A percentile compares a stretch with the other conserved stretches of the same genome.
phyloP scores from a whole-genome alignment of 2,329 filamentous ascomycete genomes.

The Aureobasidium sp. region DNA sequence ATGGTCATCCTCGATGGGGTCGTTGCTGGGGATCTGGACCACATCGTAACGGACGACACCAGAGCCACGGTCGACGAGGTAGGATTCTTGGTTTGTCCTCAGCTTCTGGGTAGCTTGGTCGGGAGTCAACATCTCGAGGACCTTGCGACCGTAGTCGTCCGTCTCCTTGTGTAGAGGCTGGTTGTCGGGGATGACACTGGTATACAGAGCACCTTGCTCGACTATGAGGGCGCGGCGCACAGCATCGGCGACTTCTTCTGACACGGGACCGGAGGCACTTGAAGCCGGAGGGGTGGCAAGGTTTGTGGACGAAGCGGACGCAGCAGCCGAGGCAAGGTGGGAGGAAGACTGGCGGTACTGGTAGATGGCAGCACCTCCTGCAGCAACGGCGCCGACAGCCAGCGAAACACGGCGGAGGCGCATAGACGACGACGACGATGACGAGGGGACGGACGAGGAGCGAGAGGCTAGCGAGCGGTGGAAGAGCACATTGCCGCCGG shows the following conservation, averaged over 20 bases:
- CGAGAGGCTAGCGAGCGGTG: slow-evolving; percentile 39
- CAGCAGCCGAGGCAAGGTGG: slow-evolving; percentile 33
- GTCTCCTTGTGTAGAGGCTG: slow-evolving; percentile 82
- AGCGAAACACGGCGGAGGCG: slow-evolving; percentile 61
- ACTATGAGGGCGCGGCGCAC: slow-evolving; percentile 69
- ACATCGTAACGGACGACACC: slow-evolving; percentile 93
- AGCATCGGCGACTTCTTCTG: slow-evolving; percentile 45
- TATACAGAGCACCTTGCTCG: slow-evolving; percentile 83
- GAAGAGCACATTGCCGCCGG: slow-evolving; percentile 2
- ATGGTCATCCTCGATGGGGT: slow-evolving; percentile 97
- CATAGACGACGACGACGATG: too few species aligned
- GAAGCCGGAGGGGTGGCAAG: slow-evolving; percentile 21
- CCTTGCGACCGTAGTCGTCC: slow-evolving; percentile 73
- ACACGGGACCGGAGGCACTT: slow-evolving; percentile 21
- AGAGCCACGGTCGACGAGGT: slow-evolving; percentile 77
- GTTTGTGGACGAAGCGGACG: slow-evolving; percentile 24
- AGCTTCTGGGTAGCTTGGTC: slow-evolving; percentile 90
- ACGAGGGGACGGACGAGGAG: slow-evolving; percentile 31
- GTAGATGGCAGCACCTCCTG: slow-evolving; percentile 70
- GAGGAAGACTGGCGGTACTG: slow-evolving; percentile 46
- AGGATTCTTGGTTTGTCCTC: slow-evolving; percentile 84
- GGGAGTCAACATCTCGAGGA: slow-evolving; percentile 92
- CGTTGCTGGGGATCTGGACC: slow-evolving; percentile 90
- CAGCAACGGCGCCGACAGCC: slow-evolving; percentile 59
- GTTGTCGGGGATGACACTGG: slow-evolving; percentile 76